Evolutionary conservation across 768 basidiomycete genomes (phyloP).

Genomic region (Termitomyces sp.): DNA sequence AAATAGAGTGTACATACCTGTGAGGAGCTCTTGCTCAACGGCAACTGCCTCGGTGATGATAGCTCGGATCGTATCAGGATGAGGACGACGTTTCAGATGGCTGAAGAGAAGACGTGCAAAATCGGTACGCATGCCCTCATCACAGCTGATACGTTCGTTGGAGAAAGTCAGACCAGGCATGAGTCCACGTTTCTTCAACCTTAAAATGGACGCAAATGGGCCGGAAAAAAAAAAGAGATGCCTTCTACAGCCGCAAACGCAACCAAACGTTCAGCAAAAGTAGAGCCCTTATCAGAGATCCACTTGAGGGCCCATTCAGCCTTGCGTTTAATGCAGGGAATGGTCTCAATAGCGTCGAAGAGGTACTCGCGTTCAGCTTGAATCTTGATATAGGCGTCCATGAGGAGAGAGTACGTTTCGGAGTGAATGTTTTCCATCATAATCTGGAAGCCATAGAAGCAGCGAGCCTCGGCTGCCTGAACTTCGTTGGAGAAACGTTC

Average conservation of each 20-base stretch:
- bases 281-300: slow-evolving; percentile 66
- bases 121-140: slow-evolving; percentile 96
- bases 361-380: slow-evolving; percentile 67
- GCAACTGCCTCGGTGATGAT: slow-evolving; percentile 82
- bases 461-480: slow-evolving; percentile 87
- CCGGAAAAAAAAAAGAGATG: slow-evolving; percentile 96
- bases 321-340: slow-evolving; percentile 88
- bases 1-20: slow-evolving; percentile 38
- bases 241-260: slow-evolving; percentile 97
- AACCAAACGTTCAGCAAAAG: slow-evolving; percentile 84
- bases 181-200: slow-evolving; percentile 97
- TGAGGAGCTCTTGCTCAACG: slow-evolving; percentile 85
- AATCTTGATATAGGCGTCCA: slow-evolving; percentile 93
- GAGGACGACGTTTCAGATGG: slow-evolving; percentile 75
- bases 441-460: slow-evolving; percentile 97
- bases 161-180: no score
- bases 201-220: slow-evolving; percentile 91
- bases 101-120: slow-evolving; percentile 89
- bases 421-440: slow-evolving; percentile 99
- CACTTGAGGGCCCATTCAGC: no score
- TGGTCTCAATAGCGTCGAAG: slow-evolving; percentile 90
- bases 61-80: slow-evolving; percentile 63
- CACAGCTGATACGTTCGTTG: slow-evolving; percentile 93
- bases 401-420: no score
- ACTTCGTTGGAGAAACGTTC: slow-evolving; percentile 94